Evolutionary conservation across 495 filamentous ascomycete genomes (phyloP).

Genomic region (Echria macrotheca): DNA sequence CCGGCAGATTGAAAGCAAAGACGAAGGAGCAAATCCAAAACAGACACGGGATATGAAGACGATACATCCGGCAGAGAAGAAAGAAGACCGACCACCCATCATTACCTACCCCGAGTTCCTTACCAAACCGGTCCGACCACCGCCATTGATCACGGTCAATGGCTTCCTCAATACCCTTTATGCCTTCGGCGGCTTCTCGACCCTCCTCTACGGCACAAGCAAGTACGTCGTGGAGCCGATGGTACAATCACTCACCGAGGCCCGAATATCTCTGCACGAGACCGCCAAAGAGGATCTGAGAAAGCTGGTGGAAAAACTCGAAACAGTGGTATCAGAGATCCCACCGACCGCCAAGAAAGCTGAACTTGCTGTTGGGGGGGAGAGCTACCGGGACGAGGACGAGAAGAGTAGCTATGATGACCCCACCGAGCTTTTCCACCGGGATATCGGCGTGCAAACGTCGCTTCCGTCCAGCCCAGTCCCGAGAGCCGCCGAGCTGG

Average conservation of each 20-base stretch:
- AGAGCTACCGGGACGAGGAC: conserved; percentile 21
- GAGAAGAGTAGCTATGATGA: conserved; percentile 45
- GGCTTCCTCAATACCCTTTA: conserved; percentile 76
- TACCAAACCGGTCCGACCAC: conserved; percentile 51
- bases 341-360: conserved; percentile 18
- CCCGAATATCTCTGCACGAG: conserved; percentile 74
- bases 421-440: conserved; percentile 84
- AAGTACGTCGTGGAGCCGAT: conserved; percentile 81
- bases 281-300: conserved; percentile 60
- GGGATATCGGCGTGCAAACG: conserved; percentile 85
- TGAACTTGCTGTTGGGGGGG: background rate
- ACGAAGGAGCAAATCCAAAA: background rate
- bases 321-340: conserved; percentile 57
- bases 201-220: conserved; percentile 72
- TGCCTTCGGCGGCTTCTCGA: conserved; percentile 61
- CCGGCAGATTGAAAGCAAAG: background rate
- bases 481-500: background rate
- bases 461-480: conserved; percentile 44
- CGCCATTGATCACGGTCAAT: conserved; percentile 70
- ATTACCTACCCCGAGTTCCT: conserved; percentile 98
- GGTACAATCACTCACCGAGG: conserved; percentile 63
- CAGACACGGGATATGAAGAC: conserved; percentile 4
- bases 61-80: conserved; percentile 14
- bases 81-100: conserved; percentile 68
- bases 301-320: conserved; percentile 70